A percentile compares a stretch with the other conserved stretches of the same genome.
phyloP scores from a whole-genome alignment of 2,329 filamentous ascomycete species.

The Paraphaeosphaeria sporulosa region DNA sequence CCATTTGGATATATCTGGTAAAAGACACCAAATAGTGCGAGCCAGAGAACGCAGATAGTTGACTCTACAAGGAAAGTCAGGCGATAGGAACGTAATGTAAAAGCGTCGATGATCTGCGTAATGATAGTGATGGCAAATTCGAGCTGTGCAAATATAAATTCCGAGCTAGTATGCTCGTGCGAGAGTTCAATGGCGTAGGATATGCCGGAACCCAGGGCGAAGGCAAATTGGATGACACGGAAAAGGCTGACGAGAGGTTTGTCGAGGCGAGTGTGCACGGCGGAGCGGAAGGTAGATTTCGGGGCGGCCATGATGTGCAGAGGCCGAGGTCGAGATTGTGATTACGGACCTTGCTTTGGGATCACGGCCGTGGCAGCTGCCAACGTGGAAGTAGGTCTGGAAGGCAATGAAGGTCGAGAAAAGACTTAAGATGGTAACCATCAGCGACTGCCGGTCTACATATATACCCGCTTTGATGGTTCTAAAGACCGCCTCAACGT shows the following conservation, averaged over 20 bases:
- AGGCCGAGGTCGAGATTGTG: neutral
- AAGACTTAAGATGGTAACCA: neutral
- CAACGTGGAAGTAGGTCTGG: neutral
- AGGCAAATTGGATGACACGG: constrained; percentile 31
- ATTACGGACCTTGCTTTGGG: neutral
- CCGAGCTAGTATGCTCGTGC: constrained; percentile 11
- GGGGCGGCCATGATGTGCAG: constrained; percentile 20
- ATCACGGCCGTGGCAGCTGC: neutral
- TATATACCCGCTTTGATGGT: neutral
- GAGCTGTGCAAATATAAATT: constrained; percentile 32
- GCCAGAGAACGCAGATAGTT: constrained; percentile 28
- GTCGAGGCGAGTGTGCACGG: constrained; percentile 27
- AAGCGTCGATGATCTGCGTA: constrained; percentile 24
- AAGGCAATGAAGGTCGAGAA: neutral
- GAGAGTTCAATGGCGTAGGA: constrained; percentile 33
- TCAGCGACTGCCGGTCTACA: neutral
- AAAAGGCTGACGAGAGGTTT: constrained; percentile 31
- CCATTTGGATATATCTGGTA: constrained; percentile 22
- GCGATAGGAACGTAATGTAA: constrained; percentile 31
- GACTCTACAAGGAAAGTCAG: constrained; percentile 32
- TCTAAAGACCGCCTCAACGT: neutral
- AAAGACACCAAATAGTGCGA: constrained; percentile 32
- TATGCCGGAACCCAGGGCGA: constrained; percentile 34
- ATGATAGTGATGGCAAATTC: constrained; percentile 27
- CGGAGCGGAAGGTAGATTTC: constrained; percentile 26